Conservation (phyloP, 768 basidiomycete species). For the Termitomyces titanicus region DNA sequence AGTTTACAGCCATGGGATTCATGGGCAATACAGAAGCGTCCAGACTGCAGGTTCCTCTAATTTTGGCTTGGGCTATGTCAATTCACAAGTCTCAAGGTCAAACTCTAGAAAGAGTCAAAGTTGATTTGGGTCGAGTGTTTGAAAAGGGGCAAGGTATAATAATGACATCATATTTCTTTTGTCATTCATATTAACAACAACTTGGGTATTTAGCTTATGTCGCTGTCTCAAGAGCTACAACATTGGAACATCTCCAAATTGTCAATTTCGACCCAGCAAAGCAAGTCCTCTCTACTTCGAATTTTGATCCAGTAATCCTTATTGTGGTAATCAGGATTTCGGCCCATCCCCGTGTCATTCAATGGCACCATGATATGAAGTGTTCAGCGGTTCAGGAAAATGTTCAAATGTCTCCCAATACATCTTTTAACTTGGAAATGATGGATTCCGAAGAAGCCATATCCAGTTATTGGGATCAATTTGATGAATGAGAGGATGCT, state of each 20-base stretch:
- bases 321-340: constrained; percentile 36
- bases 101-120: constrained; percentile 75
- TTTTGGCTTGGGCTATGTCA: constrained; percentile 77
- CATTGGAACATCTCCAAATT: constrained; percentile 58
- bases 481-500: no score
- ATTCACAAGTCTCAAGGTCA: constrained; percentile 92
- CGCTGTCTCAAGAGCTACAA: constrained; percentile 66
- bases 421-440: constrained; percentile 9
- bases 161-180: no score
- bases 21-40: constrained; percentile 54
- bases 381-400: not conserved
- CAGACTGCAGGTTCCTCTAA: constrained; percentile 52
- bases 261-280: constrained; percentile 48
- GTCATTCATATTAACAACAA: not conserved
- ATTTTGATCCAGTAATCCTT: not conserved
- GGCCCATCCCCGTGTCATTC: constrained; percentile 54
- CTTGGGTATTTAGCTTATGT: constrained; percentile 48
- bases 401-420: not conserved
- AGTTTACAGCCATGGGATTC: constrained; percentile 56
- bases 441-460: constrained; percentile 22
- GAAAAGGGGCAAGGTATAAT: constrained; percentile 69
- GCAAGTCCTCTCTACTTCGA: not conserved
- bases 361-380: constrained; percentile 36
- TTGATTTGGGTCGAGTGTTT: constrained; percentile 70
- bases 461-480: not conserved